Conservation (phyloP, 2,329 filamentous ascomycete species). For the Gnomoniopsis sp. region DNA sequence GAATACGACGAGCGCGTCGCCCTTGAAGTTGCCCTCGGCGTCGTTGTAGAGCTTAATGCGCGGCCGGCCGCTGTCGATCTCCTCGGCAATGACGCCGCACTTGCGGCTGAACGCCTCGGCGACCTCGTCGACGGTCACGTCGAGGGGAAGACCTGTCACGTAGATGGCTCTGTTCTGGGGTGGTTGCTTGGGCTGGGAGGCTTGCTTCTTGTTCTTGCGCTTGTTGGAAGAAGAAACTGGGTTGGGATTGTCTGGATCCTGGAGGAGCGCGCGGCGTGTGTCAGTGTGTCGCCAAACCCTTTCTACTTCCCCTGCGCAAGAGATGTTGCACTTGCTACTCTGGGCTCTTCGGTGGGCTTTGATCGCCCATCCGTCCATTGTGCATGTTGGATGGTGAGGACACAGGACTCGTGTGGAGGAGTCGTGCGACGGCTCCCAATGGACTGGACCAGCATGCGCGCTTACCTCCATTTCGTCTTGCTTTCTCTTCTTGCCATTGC, state of each 20-base stretch:
- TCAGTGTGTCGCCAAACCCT: slow-evolving; percentile 17
- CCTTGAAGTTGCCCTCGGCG: slow-evolving; percentile 80
- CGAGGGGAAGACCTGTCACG: slow-evolving; percentile 79
- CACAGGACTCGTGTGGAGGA: slow-evolving; percentile 7
- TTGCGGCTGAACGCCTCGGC: slow-evolving; percentile 77
- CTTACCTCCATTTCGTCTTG: slow-evolving; percentile 43
- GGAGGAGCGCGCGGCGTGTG: slow-evolving; percentile 17
- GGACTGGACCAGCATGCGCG: slow-evolving; percentile 26
- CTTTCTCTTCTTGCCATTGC: slow-evolving; percentile 39
- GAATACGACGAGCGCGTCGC: slow-evolving; percentile 89
- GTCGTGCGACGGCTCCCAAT: slow-evolving; percentile 14
- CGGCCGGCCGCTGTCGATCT: slow-evolving; percentile 82
- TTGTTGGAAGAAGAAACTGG: slow-evolving; percentile 11
- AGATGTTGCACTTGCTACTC: slow-evolving; percentile 2
- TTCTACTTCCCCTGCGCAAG: background rate
- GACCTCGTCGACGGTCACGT: slow-evolving; percentile 78
- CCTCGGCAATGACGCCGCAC: slow-evolving; percentile 88
- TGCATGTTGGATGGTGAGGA: background rate
- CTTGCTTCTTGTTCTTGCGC: slow-evolving; percentile 36
- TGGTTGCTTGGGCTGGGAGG: slow-evolving; percentile 31
- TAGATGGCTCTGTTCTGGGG: slow-evolving; percentile 86
- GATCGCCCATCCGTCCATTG: background rate
- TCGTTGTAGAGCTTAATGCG: slow-evolving; percentile 93
- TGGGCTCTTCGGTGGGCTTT: background rate
- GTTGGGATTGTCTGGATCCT: slow-evolving; percentile 28